Evolutionary conservation across 345 rosid species (phyloP).

Genomic region (Aquilaria malaccensis): DNA sequence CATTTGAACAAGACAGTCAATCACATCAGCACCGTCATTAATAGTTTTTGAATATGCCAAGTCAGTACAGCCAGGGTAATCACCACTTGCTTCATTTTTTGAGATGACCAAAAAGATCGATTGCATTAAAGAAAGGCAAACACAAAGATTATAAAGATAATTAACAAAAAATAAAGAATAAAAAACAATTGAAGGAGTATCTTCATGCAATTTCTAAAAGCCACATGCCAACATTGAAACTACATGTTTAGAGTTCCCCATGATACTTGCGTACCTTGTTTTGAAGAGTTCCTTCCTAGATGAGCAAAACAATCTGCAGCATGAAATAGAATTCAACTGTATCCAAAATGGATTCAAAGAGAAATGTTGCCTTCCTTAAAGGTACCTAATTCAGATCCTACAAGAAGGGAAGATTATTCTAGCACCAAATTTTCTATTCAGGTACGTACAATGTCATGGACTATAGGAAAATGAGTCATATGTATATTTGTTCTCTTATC

Average conservation of each 20-base stretch:
- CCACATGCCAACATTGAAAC: neutral
- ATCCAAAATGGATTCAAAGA: neutral
- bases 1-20: conserved; percentile 87
- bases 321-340: conserved; percentile 22
- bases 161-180: neutral
- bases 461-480: no score
- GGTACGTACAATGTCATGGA: no score
- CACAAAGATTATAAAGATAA: conserved; percentile 6
- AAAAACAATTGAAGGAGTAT: no score
- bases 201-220: neutral
- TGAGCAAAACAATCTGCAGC: conserved; percentile 74
- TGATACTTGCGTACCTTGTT: conserved; percentile 39
- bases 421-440: no score
- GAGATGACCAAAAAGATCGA: conserved; percentile 45
- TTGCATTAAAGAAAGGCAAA: conserved; percentile 27
- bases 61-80: conserved; percentile 81
- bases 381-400: neutral
- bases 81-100: conserved; percentile 87
- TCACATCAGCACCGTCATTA: conserved; percentile 59
- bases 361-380: conserved; percentile 3
- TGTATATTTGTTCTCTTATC: no score
- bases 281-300: conserved; percentile 46
- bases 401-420: no score
- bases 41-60: conserved; percentile 70
- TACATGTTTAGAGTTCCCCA: neutral